These are phyloP conservation scores for Daldinia sp. DNA, from an alignment of 2,329 filamentous ascomycete species.

Conservation along the genomic window DNA sequence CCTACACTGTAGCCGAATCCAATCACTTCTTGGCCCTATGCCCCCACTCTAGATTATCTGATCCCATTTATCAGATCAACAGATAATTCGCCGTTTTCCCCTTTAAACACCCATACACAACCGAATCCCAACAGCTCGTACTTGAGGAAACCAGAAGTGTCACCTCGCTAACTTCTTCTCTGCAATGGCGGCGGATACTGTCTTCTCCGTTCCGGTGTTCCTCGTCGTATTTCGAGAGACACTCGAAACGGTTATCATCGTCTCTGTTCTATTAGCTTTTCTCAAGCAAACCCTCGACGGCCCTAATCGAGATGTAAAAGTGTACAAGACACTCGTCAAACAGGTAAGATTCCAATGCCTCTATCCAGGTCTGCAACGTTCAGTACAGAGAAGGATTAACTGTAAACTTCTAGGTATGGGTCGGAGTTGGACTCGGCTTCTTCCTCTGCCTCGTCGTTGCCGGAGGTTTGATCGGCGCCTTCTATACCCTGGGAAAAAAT, in stretches of 20 bases:
- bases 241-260: constrained; percentile 84
- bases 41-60: constrained; percentile 38
- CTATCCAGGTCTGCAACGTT: background rate
- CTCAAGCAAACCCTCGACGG: constrained; percentile 82
- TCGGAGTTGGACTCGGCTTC: constrained; percentile 72
- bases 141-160: constrained; percentile 7
- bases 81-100: constrained; percentile 39
- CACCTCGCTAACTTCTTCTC: constrained; percentile 14
- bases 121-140: constrained; percentile 8
- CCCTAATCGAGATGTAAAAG: constrained; percentile 68
- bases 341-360: constrained; percentile 61
- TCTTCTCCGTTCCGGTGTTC: constrained; percentile 67
- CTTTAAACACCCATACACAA: background rate
- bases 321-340: constrained; percentile 75
- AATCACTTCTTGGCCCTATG: constrained; percentile 8
- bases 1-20: constrained; percentile 16
- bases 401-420: constrained; percentile 68
- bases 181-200: constrained; percentile 45
- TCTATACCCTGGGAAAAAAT: constrained; percentile 77
- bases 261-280: constrained; percentile 88
- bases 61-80: constrained; percentile 45
- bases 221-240: constrained; percentile 91
- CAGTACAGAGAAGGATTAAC: constrained; percentile 8
- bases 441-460: constrained; percentile 74
- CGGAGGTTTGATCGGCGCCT: constrained; percentile 76